Percentiles rank a stretch among this genome's conserved stretches.
phyloP scores from a whole-genome alignment of 2,329 filamentous ascomycete genomes.

The Phaeosphaeria sp. region DNA sequence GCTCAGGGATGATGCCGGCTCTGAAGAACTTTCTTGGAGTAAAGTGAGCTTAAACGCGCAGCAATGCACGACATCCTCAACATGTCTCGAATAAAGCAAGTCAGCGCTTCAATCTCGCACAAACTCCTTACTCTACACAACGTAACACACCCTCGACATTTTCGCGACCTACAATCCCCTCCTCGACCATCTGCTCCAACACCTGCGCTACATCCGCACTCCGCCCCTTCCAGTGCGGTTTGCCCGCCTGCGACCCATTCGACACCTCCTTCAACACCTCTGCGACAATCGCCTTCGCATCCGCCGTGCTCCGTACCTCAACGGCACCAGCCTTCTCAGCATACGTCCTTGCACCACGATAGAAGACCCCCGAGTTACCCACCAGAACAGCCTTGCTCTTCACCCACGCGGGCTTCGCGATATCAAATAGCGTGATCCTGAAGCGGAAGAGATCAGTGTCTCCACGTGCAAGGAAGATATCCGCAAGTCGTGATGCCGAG shows the following conservation, averaged over 20 bases:
- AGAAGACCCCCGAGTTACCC: constrained; percentile 48
- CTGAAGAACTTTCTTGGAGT: no score
- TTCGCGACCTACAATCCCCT: constrained; percentile 53
- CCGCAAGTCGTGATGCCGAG: constrained; percentile 34
- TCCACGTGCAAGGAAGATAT: constrained; percentile 42
- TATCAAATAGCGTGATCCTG: constrained; percentile 28
- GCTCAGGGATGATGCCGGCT: no score
- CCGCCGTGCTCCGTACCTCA: constrained; percentile 54
- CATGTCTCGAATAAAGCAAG: not conserved
- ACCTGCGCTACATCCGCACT: constrained; percentile 52
- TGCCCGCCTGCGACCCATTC: constrained; percentile 42
- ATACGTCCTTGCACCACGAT: constrained; percentile 42
- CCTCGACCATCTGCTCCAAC: constrained; percentile 61
- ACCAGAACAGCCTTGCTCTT: constrained; percentile 44
- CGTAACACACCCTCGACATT: constrained; percentile 29
- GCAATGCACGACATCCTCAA: no score
- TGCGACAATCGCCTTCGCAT: constrained; percentile 57
- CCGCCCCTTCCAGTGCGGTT: constrained; percentile 48
- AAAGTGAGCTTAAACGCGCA: no score
- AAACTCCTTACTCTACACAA: not conserved
- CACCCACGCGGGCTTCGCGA: constrained; percentile 38
- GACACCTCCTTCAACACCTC: constrained; percentile 54
- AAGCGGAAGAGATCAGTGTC: constrained; percentile 45
- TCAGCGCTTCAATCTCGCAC: not conserved
- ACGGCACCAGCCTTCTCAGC: constrained; percentile 34